Conservation (phyloP, 768 basidiomycete species). For the Leccinum pellstonianum region DNA sequence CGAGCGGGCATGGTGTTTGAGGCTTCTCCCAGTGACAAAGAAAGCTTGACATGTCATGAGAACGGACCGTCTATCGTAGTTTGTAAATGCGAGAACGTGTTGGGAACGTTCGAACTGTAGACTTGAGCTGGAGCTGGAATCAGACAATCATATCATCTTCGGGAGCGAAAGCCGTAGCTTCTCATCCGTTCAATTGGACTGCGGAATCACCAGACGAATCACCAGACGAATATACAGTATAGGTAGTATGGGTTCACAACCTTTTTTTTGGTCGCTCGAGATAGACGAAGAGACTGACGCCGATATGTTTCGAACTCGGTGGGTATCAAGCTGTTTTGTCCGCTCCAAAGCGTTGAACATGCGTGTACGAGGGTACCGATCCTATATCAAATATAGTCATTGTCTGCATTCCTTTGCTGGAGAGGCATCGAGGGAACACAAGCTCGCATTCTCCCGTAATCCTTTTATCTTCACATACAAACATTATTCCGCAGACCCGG, state of each 20-base stretch:
- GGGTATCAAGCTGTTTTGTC: too few relatives aligned
- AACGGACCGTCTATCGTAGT: neutral
- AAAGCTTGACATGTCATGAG: neutral
- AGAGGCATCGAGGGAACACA: neutral
- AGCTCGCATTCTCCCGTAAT: neutral
- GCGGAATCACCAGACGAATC: neutral
- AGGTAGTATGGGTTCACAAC: too few relatives aligned
- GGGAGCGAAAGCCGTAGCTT: neutral
- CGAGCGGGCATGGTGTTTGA: neutral
- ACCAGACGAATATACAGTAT: neutral
- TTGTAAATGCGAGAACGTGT: neutral
- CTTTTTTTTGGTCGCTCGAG: too few relatives aligned
- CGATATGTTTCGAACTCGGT: neutral
- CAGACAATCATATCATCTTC: neutral
- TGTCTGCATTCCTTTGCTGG: neutral
- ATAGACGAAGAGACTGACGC: too few relatives aligned
- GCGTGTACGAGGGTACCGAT: neutral
- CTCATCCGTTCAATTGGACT: neutral
- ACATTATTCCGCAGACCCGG: conserved; percentile 11
- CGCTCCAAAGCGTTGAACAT: neutral
- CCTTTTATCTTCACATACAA: neutral
- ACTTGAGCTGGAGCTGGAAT: too few relatives aligned
- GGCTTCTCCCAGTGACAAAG: neutral
- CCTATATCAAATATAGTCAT: neutral
- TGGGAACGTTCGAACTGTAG: neutral